These are phyloP conservation scores for Exophiala phaeomuriformis DNA, from an alignment of 2,329 filamentous ascomycete genomes.

Conservation along the genomic window DNA sequence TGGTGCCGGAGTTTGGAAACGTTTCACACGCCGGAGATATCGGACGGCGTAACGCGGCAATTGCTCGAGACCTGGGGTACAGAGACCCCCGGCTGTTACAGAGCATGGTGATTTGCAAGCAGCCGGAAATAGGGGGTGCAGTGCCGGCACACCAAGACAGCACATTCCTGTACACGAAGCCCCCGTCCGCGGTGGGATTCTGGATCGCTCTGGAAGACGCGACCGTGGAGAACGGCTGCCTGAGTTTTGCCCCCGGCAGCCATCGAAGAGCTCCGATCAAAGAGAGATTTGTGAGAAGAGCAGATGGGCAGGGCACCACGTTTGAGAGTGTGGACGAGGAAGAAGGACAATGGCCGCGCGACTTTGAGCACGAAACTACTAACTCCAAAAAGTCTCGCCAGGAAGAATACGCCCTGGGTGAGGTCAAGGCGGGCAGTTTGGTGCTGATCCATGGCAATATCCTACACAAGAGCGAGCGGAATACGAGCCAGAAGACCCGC, in stretches of 20 bases:
- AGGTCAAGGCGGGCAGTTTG: constrained; percentile 84
- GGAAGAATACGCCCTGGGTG: constrained; percentile 64
- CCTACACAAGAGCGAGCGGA: constrained; percentile 92
- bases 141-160: constrained; percentile 89
- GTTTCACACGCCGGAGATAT: constrained; percentile 44
- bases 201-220: constrained; percentile 97
- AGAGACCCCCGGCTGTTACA: constrained; percentile 70
- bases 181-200: constrained; percentile 84
- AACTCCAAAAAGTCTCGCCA: constrained; percentile 30
- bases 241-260: constrained; percentile 77
- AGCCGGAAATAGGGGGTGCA: constrained; percentile 87
- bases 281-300: constrained; percentile 66
- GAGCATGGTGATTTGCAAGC: constrained; percentile 98
- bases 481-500: constrained; percentile 73
- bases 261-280: constrained; percentile 66
- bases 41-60: constrained; percentile 46
- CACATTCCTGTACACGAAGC: constrained; percentile 84
- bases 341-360: constrained; percentile 57
- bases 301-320: constrained; percentile 51
- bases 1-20: constrained; percentile 59
- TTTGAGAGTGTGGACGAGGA: constrained; percentile 56
- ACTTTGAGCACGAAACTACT: constrained; percentile 38
- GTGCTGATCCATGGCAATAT: constrained; percentile 94
- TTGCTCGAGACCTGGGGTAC: constrained; percentile 68
- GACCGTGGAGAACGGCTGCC: constrained; percentile 74